A percentile compares a stretch with the other conserved stretches of the same genome.
phyloP scores from a whole-genome alignment of 2,329 filamentous ascomycete genomes.

The Knufia petricola region DNA sequence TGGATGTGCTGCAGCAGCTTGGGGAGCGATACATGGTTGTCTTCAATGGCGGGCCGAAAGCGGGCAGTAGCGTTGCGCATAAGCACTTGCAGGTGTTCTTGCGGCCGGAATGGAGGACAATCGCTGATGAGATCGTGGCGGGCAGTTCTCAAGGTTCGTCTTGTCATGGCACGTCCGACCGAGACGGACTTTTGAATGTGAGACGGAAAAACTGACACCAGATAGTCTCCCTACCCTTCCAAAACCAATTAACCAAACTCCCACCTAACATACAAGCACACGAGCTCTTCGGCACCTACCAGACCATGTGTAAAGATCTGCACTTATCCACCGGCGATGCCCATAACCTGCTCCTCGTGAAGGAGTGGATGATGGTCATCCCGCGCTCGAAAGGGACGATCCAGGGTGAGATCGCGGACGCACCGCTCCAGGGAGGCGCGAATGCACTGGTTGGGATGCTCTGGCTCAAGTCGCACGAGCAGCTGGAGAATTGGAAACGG shows the following conservation, averaged over 20 bases:
- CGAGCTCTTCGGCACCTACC: not conserved
- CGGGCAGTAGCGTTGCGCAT: slow-evolving; percentile 34
- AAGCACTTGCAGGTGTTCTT: slow-evolving; percentile 37
- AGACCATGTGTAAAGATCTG: slow-evolving; percentile 2
- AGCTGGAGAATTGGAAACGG: slow-evolving; percentile 31
- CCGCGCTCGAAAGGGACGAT: slow-evolving; percentile 32
- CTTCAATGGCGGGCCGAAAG: slow-evolving; percentile 37
- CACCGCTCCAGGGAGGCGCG: slow-evolving; percentile 21
- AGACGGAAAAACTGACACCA: no score
- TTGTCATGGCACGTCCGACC: not conserved
- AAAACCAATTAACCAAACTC: not conserved
- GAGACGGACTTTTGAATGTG: not conserved
- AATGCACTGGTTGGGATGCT: slow-evolving; percentile 38
- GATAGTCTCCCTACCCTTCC: not conserved
- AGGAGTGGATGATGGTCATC: slow-evolving; percentile 39
- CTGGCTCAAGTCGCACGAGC: slow-evolving; percentile 22
- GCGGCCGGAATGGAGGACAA: slow-evolving; percentile 18
- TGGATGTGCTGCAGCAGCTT: slow-evolving; percentile 11
- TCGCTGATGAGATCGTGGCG: not conserved
- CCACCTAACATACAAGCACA: not conserved
- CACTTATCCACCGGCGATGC: slow-evolving; percentile 19
- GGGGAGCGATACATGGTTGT: slow-evolving; percentile 27
- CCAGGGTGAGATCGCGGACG: slow-evolving; percentile 35
- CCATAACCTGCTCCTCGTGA: slow-evolving; percentile 40
- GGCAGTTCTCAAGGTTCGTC: not conserved